Percentiles rank a stretch among this genome's conserved stretches.
Conservation (phyloP, 495 filamentous ascomycete genomes). For the Tuber indicum region DNA sequence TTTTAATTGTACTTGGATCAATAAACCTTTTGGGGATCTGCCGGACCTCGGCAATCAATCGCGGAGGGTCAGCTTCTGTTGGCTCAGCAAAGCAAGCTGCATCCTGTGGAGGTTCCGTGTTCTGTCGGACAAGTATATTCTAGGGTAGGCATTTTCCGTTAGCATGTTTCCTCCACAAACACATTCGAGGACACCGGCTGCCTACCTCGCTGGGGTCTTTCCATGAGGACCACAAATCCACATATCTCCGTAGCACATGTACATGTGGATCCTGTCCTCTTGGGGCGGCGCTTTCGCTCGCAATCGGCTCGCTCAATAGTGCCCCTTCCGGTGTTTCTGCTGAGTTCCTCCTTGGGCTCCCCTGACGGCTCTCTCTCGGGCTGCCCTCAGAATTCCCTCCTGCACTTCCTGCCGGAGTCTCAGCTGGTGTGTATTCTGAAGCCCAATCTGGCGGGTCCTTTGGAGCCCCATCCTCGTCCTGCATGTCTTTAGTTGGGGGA, state of each 20-base stretch:
- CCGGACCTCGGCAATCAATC: conserved; percentile 44
- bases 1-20: conserved; percentile 14
- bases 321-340: conserved; percentile 20
- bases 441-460: not conserved
- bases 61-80: conserved; percentile 40
- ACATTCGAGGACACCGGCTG: conserved; percentile 8
- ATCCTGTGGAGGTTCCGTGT: conserved; percentile 66
- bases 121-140: conserved; percentile 65
- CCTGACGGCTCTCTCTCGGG: not conserved
- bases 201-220: conserved; percentile 59
- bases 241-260: conserved; percentile 55
- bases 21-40: conserved; percentile 44
- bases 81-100: conserved; percentile 49
- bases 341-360: not conserved
- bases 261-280: conserved; percentile 34
- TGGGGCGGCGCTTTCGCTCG: conserved; percentile 15
- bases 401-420: not conserved
- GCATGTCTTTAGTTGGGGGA: conserved; percentile 11
- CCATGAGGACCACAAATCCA: conserved; percentile 71
- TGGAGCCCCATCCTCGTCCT: not conserved
- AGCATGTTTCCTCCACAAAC: conserved; percentile 14
- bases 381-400: not conserved
- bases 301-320: conserved; percentile 15
- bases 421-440: not conserved
- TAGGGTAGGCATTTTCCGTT: conserved; percentile 20